Percentiles rank a stretch among this genome's conserved stretches.
phyloP scores from a whole-genome alignment of 176 grass and related monocot species.

The Aegilops longissima region DNA sequence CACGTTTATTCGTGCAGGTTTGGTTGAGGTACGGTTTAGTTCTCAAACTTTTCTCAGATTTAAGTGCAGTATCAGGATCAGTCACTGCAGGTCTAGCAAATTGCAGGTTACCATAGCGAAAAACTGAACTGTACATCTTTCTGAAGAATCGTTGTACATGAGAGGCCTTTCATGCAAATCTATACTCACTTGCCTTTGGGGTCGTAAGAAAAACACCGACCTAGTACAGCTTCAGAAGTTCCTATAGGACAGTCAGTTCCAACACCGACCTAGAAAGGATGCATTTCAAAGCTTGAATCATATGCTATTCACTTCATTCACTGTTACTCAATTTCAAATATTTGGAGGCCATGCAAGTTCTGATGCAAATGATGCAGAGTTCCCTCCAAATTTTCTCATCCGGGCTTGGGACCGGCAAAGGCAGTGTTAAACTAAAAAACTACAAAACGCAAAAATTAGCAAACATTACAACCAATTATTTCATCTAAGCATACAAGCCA shows the following conservation, averaged over 20 bases:
- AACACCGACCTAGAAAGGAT: neutral
- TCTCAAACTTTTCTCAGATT: no score
- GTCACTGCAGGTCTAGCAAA: no score
- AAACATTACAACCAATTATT: neutral
- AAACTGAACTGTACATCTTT: neutral
- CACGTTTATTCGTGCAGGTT: no score
- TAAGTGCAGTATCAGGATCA: no score
- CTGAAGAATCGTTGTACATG: neutral
- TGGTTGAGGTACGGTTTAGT: no score
- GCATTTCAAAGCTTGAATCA: neutral
- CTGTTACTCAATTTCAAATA: conserved; percentile 1
- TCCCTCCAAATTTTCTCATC: conserved; percentile 66
- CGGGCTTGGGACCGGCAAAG: conserved; percentile 64
- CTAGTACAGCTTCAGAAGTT: neutral
- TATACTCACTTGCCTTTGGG: neutral
- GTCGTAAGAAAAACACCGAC: neutral
- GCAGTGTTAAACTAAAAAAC: conserved; percentile 52
- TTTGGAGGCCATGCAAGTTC: neutral
- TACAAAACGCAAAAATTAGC: neutral
- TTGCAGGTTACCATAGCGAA: no score
- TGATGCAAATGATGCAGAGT: neutral
- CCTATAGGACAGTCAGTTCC: no score
- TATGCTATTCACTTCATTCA: neutral
- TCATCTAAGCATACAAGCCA: neutral
- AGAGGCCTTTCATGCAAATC: neutral